Evolutionary conservation across 2,329 filamentous ascomycete genomes (phyloP).

Genomic region (Talaromyces albobiverticillius): DNA sequence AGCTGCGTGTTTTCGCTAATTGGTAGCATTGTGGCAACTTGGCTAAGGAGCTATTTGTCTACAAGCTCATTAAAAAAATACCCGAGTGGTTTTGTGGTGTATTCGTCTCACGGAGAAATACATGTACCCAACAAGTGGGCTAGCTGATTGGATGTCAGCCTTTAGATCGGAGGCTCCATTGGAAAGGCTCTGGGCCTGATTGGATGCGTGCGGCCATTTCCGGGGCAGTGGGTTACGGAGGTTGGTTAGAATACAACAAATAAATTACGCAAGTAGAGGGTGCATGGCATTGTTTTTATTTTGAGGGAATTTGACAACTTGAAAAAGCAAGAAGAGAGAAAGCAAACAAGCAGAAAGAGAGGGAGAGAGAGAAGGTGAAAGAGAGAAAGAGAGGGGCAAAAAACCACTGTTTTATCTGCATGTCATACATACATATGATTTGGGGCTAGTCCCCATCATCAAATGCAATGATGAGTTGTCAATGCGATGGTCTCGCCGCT

Average conservation of each 20-base stretch:
- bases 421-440: conserved; percentile 10
- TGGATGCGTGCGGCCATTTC: not conserved
- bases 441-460: conserved; percentile 25
- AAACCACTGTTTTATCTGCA: conserved; percentile 5
- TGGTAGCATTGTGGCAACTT: not conserved
- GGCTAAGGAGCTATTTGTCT: too few relatives aligned
- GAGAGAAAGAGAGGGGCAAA: not conserved
- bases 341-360: not conserved
- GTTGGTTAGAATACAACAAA: not conserved
- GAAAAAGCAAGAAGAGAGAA: too few relatives aligned
- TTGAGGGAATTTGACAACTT: too few relatives aligned
- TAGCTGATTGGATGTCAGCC: not conserved
- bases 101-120: not conserved
- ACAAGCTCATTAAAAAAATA: not conserved
- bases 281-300: too few relatives aligned
- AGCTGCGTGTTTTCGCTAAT: not conserved
- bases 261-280: not conserved
- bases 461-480: conserved; percentile 78
- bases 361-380: not conserved
- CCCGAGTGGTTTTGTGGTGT: not conserved
- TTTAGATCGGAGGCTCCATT: not conserved
- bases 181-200: not conserved
- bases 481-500: conserved; percentile 59
- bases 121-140: not conserved
- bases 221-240: not conserved